Evolutionary conservation across 768 basidiomycete genomes (phyloP), one percentile per base, ranked within the genome.

Genomic region (Mycena rebaudengoi): DNA sequence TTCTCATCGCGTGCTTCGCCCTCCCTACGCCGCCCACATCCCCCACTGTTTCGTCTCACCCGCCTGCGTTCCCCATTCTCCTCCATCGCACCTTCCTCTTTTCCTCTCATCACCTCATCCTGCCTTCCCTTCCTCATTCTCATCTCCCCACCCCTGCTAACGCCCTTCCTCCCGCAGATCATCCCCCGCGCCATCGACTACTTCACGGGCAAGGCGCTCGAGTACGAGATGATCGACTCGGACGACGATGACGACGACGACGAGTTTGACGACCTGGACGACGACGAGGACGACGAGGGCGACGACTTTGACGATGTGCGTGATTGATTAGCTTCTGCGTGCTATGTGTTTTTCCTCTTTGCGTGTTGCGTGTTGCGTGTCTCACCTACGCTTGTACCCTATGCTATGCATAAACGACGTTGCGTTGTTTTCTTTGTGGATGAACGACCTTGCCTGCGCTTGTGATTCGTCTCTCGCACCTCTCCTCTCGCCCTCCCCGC

Each of bases 171-270:
- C 50, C 6, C 50, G 3, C 68, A 97, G 94, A 86, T 98, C 73
- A 94, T 99, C 63, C 96, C 97, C 56, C 92, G 92, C 65, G 97
- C 96, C 13, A 82, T 99, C 61, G 98, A 99, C 79, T 98, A 91
- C 83, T 99, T 99, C 83, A 98, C 96, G 7, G 96, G 96, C 68
- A 96, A 96, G 79, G 95, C 96, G 14, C 86, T 98, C 49, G 90
- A 95, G 70, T 95, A 90, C 74, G 94, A 94, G 39, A 74, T 83
- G 68, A 66, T 81, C 45, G 88, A 86, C 40, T n/a, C n/a, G n/a
- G 85, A 85, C 20, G 72, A 78, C 4, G 87, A 88, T 18, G 87
- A 87, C 2, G 81, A 87, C 8, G 86, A 87, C 1, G 85, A 85
- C 5, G 83, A 83, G 16, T 85, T 88, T 20, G 86, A 86, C 1